A percentile compares a stretch with the other conserved stretches of the same genome.
These are phyloP conservation scores for Coemansia sp. DNA, from an alignment of 192 early-diverging fungal species.

Conservation along the genomic window DNA sequence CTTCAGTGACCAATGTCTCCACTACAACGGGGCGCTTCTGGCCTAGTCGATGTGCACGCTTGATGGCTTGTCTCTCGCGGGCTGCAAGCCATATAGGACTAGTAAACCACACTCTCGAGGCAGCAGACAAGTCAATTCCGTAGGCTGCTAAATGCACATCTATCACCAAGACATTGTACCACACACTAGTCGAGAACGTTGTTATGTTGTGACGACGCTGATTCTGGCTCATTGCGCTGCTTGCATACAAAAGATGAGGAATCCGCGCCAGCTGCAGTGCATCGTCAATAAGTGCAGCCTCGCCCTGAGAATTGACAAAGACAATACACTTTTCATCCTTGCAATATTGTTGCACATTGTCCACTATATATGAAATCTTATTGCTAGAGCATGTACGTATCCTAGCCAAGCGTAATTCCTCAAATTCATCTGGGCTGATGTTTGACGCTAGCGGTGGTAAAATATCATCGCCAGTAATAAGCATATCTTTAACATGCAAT, in stretches of 20 bases:
- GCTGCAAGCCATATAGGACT: constrained; percentile 73
- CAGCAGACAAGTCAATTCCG: constrained; percentile 76
- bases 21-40: constrained; percentile 53
- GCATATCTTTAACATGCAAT: constrained; percentile 17
- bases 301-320: constrained; percentile 34
- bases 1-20: constrained; percentile 41
- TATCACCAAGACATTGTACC: constrained; percentile 51
- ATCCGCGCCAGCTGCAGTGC: constrained; percentile 40
- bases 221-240: constrained; percentile 39
- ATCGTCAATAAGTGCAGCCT: constrained; percentile 28
- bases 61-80: constrained; percentile 78
- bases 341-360: constrained; percentile 20
- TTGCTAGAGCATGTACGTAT: constrained; percentile 23
- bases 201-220: constrained; percentile 50
- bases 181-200: constrained; percentile 44
- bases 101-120: constrained; percentile 69
- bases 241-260: constrained; percentile 41
- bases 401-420: constrained; percentile 13
- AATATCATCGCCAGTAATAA: constrained; percentile 15
- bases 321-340: constrained; percentile 51
- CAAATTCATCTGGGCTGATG: constrained; percentile 34
- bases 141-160: constrained; percentile 61
- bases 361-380: constrained; percentile 39
- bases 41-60: constrained; percentile 81
- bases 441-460: constrained; percentile 39